Evolutionary conservation across 225 moss, liverwort and hornwort genomes (phyloP), one percentile per base, ranked within the genome.

Genomic region (Anthoceros angustus): DNA sequence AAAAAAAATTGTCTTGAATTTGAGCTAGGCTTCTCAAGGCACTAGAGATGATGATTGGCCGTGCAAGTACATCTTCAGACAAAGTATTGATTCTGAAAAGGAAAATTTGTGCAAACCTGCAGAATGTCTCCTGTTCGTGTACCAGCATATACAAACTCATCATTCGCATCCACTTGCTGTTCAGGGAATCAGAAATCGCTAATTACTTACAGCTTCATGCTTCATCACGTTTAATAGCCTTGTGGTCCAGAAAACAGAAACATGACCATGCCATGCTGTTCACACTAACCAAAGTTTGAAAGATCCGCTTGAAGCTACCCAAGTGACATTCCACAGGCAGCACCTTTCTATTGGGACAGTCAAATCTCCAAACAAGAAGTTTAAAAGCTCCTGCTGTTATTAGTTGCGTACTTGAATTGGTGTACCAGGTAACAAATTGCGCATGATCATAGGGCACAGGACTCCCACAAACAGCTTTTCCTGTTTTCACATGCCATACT

Each of bases 91-190:
- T 67, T 43, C 23, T 42, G 39, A 61, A 43, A 12, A 18, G 0
- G 18, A 46, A 62, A 42, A 40, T 12, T 39, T 6, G 14, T 42
- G 41, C 0, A 66, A 62, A 85, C 87, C 75, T 91, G 87, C 77
- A 98, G 77, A 14, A 98, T 72, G 55, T 98, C 95, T 39, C 95
- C 95, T 43, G 72, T 88, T 25, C 75, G 79, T 4, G 91, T 98
- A 61, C 91, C 91, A 43, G 86, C 91, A 72, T 88, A 92, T 84
- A 98, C 91, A 70, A 70, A 98, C 72, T 98, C 84, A 66, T 98
- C 95, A 62, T 73, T 84, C 0, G 83, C 86, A 46, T 98, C 95
- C 15, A 98, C 75, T 9, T 85, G 71, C 95, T 95, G 72, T 41
- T 24, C 61, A 39, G 49, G 63, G 70, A 40, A 18, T 39, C 38